Conservation (phyloP, 371 early-diverging fungal genomes). For the Chytridiales sp. region DNA sequence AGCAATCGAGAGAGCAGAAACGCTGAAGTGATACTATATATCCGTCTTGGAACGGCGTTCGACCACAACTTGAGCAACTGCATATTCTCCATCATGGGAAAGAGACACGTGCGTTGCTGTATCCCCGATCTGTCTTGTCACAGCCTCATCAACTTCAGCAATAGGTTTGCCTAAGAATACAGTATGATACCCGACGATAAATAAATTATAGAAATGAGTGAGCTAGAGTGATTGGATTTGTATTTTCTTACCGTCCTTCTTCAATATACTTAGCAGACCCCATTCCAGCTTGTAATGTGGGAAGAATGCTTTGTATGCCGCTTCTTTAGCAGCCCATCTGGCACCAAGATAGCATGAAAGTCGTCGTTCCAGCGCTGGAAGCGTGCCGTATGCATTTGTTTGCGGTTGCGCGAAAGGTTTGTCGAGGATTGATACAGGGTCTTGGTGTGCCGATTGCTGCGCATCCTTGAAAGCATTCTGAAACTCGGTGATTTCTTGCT, state of each 20-base stretch:
- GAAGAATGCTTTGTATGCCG: conserved; percentile 38
- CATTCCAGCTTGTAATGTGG: conserved; percentile 21
- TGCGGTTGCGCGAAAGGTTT: too few relatives aligned
- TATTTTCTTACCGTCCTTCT: conserved; percentile 9
- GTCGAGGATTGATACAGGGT: neutral
- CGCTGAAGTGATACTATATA: too few relatives aligned
- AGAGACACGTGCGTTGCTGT: conserved; percentile 8
- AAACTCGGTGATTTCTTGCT: conserved; percentile 3
- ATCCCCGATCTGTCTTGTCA: neutral
- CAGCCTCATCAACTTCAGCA: neutral
- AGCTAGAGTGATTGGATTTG: neutral
- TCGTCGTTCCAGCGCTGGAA: neutral
- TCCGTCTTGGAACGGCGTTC: neutral
- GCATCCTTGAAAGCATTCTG: neutral
- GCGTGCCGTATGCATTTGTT: neutral
- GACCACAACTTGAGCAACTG: conserved; percentile 13
- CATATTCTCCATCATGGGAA: conserved; percentile 21
- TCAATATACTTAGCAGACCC: conserved; percentile 22
- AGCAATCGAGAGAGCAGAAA: too few relatives aligned
- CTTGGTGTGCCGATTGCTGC: neutral
- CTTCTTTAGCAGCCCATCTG: conserved; percentile 42
- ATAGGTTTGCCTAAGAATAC: conserved; percentile 5
- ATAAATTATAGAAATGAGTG: neutral
- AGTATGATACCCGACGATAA: neutral
- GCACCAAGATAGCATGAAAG: conserved; percentile 5